Base-by-base conservation (phyloP, 1,284 basidiomycete species). In the Leucoagaricus sp. region DNA sequence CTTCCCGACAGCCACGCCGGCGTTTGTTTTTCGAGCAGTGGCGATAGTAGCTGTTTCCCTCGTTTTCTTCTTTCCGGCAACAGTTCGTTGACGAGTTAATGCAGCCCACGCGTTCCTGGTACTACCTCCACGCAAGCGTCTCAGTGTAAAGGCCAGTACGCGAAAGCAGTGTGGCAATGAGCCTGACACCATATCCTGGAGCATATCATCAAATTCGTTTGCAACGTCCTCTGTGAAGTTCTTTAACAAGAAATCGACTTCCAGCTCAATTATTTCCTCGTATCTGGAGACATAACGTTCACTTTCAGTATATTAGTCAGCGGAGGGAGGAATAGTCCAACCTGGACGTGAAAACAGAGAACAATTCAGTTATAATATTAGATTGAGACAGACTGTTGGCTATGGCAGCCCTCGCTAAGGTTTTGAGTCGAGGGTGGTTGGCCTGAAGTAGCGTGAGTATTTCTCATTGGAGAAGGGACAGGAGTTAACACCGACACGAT, bases 301-400 rank as follows among this genome's bases (percentile, higher is more conserved):
- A n/a, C 10, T 25, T 28, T 9, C 5, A 46, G 23, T 25, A 3
- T 13, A 8, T 13, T n/a, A 7, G 13, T 6, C n/a, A 8, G n/a
- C 4, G 13, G 6, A 28, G n/a, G 12, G 8, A n/a, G 5, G 1
- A 2, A 13, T n/a, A 9, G 25, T 31, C 57, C 42, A 19, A 58
- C 57, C 21, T 41, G n/a, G 34, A 36, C 5, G 54, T 44, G 25
- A 59, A 56, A 15, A 15, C 19, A n/a, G 49, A 47, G 25, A 59
- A 59, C 9, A 55, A 44, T 31, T 59, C 58, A 1, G 44, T 45
- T 9, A 59, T 19, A 6, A 49, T 52, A 40, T 56, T 59, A 8
- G 12, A 13, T 15, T 49, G 9, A 15, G n/a, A 48, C 3, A 59
- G 34, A 29, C 29, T 33, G 1, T 54, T 36, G 10, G n/a, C 4